Evolutionary conservation across 305 asterid species (phyloP).

Genomic region (Fraxinus latifolia): DNA sequence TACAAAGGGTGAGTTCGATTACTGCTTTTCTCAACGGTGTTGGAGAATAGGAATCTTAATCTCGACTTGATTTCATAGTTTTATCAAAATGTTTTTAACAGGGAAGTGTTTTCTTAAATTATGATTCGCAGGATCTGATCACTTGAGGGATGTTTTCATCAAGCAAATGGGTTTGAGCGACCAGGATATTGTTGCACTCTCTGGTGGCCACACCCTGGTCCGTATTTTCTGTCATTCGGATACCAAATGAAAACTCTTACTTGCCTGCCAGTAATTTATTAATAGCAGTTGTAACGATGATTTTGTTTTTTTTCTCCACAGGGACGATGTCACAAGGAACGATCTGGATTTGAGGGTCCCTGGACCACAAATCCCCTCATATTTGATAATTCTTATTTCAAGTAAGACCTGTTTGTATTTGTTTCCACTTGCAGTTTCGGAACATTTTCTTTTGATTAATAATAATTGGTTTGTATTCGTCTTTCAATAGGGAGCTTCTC

Average conservation of each 20-base stretch:
- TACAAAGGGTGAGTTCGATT: conserved; percentile 53
- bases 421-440: neutral
- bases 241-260: neutral
- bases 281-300: neutral
- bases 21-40: neutral
- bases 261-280: neutral
- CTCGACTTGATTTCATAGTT: neutral
- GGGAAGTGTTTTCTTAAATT: neutral
- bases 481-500: conserved; percentile 64
- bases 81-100: neutral
- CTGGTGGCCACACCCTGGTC: conserved; percentile 95
- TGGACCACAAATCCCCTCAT: conserved; percentile 82
- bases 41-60: no score
- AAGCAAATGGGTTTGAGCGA: conserved; percentile 83
- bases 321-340: conserved; percentile 96
- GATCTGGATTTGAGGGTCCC: conserved; percentile 96
- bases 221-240: conserved; percentile 15
- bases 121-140: conserved; percentile 59
- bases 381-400: conserved; percentile 82
- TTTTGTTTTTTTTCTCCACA: conserved; percentile 13
- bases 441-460: neutral
- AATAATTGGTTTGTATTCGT: neutral
- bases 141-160: conserved; percentile 73
- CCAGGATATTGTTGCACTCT: conserved; percentile 75
- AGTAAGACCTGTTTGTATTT: conserved; percentile 31